These are phyloP conservation scores for Lactarius psammicola DNA, from an alignment of 768 basidiomycete species.

Conservation along the genomic window DNA sequence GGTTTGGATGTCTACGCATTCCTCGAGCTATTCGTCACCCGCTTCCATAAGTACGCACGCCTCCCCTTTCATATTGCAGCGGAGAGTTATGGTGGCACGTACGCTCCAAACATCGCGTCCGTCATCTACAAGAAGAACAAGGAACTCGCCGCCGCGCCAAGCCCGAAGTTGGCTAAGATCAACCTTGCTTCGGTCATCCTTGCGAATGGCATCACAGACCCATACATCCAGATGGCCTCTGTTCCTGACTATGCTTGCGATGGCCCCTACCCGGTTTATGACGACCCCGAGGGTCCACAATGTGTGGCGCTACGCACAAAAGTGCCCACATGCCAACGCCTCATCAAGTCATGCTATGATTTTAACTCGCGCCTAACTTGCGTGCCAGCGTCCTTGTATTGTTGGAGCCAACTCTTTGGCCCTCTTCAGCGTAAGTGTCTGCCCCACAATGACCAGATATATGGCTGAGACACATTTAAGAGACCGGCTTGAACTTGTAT, in stretches of 20 bases:
- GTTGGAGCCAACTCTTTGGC: constrained; percentile 68
- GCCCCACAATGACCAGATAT: neutral
- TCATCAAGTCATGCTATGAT: constrained; percentile 51
- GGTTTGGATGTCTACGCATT: constrained; percentile 90
- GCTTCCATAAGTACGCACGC: constrained; percentile 69
- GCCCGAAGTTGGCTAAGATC: constrained; percentile 58
- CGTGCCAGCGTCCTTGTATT: constrained; percentile 70
- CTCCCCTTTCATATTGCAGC: constrained; percentile 77
- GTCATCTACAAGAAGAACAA: constrained; percentile 79
- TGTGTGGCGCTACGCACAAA: constrained; percentile 47
- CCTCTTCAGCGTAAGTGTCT: constrained; percentile 63
- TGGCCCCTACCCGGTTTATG: constrained; percentile 79
- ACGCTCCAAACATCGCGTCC: constrained; percentile 82
- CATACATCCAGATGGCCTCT: constrained; percentile 73
- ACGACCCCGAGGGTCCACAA: constrained; percentile 49
- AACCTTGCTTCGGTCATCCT: constrained; percentile 83
- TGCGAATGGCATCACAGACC: constrained; percentile 86
- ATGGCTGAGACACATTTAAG: constrained; percentile 35
- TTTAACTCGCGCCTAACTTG: constrained; percentile 44
- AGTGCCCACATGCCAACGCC: constrained; percentile 52
- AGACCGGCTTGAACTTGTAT: constrained; percentile 83
- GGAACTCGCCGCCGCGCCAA: constrained; percentile 45
- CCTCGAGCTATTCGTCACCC: constrained; percentile 73
- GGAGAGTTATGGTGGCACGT: constrained; percentile 72
- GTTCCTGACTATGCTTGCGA: constrained; percentile 83